A percentile compares a stretch with the other conserved stretches of the same genome.
Conservation (phyloP, 1,139 yeast species). For the Yamadazyma dendronema region DNA sequence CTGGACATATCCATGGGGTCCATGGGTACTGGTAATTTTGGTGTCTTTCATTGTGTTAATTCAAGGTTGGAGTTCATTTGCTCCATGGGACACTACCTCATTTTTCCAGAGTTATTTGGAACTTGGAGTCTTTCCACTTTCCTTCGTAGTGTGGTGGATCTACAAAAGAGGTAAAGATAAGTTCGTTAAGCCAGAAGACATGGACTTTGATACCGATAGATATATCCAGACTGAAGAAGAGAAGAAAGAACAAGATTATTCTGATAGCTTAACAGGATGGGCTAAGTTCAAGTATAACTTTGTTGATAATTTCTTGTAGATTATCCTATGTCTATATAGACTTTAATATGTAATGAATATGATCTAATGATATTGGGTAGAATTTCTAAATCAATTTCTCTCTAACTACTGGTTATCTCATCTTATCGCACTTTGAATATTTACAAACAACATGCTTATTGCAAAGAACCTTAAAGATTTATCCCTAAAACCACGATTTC, state of each 20-base stretch:
- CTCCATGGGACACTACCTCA: conserved; percentile 40
- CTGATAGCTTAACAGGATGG: conserved; percentile 47
- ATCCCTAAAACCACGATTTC: conserved; percentile 35
- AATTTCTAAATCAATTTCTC: too few relatives aligned
- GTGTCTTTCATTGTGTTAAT: conserved; percentile 37
- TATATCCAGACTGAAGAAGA: conserved; percentile 55
- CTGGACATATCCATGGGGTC: conserved; percentile 46
- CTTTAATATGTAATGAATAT: background rate
- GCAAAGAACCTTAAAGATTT: conserved; percentile 18
- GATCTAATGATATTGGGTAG: too few relatives aligned
- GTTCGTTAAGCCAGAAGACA: conserved; percentile 47
- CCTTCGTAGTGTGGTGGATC: conserved; percentile 44
- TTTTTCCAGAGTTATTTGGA: conserved; percentile 41
- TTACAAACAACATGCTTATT: background rate
- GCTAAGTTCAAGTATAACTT: conserved; percentile 35
- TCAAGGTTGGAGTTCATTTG: conserved; percentile 53
- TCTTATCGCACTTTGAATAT: too few relatives aligned
- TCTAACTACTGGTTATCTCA: too few relatives aligned
- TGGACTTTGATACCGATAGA: conserved; percentile 64
- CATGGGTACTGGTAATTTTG: conserved; percentile 36
- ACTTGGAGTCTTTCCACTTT: conserved; percentile 36
- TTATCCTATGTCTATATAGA: too few relatives aligned
- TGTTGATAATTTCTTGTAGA: conserved; percentile 26
- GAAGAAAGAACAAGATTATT: conserved; percentile 32
- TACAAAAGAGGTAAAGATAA: conserved; percentile 44